phyloP scores from a whole-genome alignment of 2,329 filamentous ascomycete genomes.

The Sporothrix protearum region DNA sequence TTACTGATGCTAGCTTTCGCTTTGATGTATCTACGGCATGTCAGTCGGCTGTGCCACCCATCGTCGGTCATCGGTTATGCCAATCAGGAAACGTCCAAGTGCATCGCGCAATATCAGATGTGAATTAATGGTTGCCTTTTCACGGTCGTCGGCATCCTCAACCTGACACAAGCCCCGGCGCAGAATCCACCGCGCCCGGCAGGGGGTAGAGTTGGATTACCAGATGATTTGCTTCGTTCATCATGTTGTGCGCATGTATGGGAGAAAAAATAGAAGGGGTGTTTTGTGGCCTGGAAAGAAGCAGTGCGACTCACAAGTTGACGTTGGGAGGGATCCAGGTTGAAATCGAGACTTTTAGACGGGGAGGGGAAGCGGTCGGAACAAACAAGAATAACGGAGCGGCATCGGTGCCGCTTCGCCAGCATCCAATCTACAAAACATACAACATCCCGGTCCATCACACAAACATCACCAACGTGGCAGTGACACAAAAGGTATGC shows the following conservation, averaged over 20 bases:
- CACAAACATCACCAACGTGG: neutral
- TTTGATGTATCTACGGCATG: neutral
- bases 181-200: neutral
- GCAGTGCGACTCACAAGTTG: conserved; percentile 6
- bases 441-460: neutral
- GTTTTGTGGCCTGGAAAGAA: neutral
- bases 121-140: conserved; percentile 23
- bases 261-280: no score
- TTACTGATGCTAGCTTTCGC: neutral
- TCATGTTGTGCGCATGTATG: conserved; percentile 13
- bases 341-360: neutral
- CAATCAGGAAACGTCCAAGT: no score
- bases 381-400: neutral
- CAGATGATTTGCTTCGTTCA: conserved; percentile 27
- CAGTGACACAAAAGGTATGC: no score
- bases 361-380: no score
- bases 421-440: neutral
- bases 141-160: conserved; percentile 26
- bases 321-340: neutral
- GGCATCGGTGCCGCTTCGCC: neutral
- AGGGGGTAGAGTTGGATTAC: conserved; percentile 30
- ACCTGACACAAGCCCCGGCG: conserved; percentile 24
- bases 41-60: neutral
- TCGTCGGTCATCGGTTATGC: no score
- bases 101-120: conserved; percentile 21